Percentiles rank a stretch among this genome's conserved stretches.
Conservation (phyloP, 352 stramenopile genomes). For the Phytophthora macrochlamydospora region DNA sequence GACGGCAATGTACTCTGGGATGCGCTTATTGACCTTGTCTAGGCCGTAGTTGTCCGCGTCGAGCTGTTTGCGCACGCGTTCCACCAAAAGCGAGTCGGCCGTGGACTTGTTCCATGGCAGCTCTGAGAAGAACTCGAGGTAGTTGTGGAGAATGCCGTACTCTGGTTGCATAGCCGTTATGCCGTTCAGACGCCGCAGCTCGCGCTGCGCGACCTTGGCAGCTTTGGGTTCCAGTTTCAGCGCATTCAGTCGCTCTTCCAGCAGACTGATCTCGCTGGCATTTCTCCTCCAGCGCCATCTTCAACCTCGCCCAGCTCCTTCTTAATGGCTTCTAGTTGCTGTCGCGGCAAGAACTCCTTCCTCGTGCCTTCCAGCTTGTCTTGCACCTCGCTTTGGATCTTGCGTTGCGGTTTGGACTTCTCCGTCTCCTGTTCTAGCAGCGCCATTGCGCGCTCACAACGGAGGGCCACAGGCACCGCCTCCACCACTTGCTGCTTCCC, state of each 20-base stretch:
- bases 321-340: constrained; percentile 99
- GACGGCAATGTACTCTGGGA: constrained; percentile 88
- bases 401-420: constrained; percentile 62
- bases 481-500: constrained; percentile 72
- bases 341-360: constrained; percentile 95
- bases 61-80: constrained; percentile 62
- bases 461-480: constrained; percentile 40
- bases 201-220: constrained; percentile 61
- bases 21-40: constrained; percentile 85
- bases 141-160: constrained; percentile 82
- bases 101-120: constrained; percentile 69
- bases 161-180: constrained; percentile 82
- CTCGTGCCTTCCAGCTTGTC: constrained; percentile 72
- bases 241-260: constrained; percentile 63
- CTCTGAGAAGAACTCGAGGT: constrained; percentile 82
- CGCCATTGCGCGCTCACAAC: constrained; percentile 52
- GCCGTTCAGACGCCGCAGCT: constrained; percentile 70
- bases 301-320: constrained; percentile 93
- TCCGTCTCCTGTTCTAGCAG: constrained; percentile 66
- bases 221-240: constrained; percentile 60
- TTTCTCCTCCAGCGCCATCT: constrained; percentile 40
- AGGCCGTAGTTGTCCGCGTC: constrained; percentile 84
- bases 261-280: constrained; percentile 53
- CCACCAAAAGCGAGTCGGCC: constrained; percentile 59
- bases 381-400: constrained; percentile 75